Evolutionary conservation across 2,329 filamentous ascomycete species (phyloP).

Genomic region (Cladosporium cucumerinum): DNA sequence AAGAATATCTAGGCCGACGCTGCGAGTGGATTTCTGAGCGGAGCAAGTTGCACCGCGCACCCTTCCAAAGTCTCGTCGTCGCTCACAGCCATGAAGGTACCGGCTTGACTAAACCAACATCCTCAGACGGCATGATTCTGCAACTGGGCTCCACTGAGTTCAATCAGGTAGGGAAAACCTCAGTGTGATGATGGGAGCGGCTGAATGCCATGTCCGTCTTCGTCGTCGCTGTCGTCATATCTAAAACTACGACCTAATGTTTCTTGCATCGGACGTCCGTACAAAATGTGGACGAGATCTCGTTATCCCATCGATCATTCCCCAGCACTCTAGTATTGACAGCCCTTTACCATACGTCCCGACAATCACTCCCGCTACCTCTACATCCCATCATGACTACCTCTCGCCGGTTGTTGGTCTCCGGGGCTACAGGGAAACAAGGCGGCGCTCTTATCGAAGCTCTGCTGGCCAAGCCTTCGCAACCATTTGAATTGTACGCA

Average conservation of each 20-base stretch:
- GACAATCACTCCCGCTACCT: background rate
- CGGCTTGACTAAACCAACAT: background rate
- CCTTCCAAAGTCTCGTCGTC: background rate
- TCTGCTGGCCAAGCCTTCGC: slow-evolving; percentile 35
- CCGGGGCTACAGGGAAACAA: slow-evolving; percentile 48
- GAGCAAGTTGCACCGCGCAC: background rate
- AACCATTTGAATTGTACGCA: slow-evolving; percentile 50
- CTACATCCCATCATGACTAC: background rate
- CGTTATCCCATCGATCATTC: no score
- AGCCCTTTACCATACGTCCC: background rate
- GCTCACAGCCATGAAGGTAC: background rate
- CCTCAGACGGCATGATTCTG: background rate
- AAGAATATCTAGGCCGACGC: background rate
- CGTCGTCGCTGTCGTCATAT: background rate
- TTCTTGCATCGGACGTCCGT: background rate
- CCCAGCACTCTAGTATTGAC: background rate
- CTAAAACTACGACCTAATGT: no score
- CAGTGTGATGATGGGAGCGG: no score
- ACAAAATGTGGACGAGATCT: background rate
- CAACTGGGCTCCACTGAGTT: background rate
- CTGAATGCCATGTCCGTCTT: background rate
- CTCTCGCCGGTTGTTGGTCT: slow-evolving; percentile 37
- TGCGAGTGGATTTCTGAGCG: background rate
- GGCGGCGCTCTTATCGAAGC: slow-evolving; percentile 44
- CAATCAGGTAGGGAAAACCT: background rate